phyloP scores from a whole-genome alignment of 768 basidiomycete species.

The Pholiota conissans region DNA sequence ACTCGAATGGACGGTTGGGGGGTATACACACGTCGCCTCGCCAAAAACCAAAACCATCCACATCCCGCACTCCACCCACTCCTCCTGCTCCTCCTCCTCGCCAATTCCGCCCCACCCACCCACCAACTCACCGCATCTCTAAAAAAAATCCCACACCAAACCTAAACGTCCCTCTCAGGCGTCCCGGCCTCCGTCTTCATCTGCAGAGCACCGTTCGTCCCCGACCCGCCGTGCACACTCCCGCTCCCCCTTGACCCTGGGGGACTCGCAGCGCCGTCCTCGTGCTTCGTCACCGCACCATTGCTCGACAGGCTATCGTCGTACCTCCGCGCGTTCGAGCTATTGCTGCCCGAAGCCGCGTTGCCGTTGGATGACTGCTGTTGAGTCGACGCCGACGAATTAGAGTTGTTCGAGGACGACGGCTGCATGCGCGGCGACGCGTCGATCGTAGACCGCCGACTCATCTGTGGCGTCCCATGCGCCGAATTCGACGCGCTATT shows the following conservation, averaged over 20 bases:
- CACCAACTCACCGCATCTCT: no score
- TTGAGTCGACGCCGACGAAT: neutral
- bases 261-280: neutral
- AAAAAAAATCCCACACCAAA: no score
- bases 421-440: neutral
- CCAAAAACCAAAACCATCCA: no score
- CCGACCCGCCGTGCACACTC: neutral
- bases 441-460: neutral
- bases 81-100: no score
- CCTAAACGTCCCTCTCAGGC: neutral
- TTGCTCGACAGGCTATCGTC: constrained; percentile 1
- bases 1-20: no score
- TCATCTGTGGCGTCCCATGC: constrained; percentile 1
- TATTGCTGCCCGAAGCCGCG: no score
- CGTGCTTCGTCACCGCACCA: neutral
- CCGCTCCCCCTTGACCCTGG: neutral
- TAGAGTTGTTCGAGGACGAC: neutral
- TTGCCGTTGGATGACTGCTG: no score
- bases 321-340: neutral
- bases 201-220: no score
- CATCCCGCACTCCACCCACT: no score
- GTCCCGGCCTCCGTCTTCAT: neutral
- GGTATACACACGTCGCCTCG: no score
- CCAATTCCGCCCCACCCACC: neutral
- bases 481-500: constrained; percentile 1